Percentiles rank a stretch among this genome's conserved stretches.
Evolutionary conservation across 306 rosid species (phyloP).

Genomic region (Dicorynia guianensis): DNA sequence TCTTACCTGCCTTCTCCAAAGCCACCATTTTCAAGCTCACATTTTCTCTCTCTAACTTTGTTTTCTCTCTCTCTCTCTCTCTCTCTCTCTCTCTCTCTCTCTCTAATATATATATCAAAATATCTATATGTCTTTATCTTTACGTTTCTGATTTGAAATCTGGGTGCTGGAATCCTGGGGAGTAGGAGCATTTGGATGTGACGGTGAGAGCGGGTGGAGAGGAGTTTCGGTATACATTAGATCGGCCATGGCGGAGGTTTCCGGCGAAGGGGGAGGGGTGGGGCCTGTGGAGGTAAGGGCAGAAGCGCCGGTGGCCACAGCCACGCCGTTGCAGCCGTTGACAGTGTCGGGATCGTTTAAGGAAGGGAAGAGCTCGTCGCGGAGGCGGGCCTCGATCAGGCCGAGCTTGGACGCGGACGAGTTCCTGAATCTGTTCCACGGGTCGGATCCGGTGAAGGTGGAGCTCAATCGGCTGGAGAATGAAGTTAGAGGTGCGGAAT

Average conservation of each 20-base stretch:
- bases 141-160: slow-evolving; percentile 54
- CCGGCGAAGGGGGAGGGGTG: slow-evolving; percentile 42
- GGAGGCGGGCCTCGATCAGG: slow-evolving; percentile 71
- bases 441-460: slow-evolving; percentile 97
- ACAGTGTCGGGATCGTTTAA: slow-evolving; percentile 81
- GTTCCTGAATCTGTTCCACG: slow-evolving; percentile 82
- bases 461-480: slow-evolving; percentile 98
- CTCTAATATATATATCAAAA: neutral
- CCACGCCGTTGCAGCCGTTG: slow-evolving; percentile 54
- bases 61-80: slow-evolving; percentile 34
- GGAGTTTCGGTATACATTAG: slow-evolving; percentile 42
- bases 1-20: neutral
- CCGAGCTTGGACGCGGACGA: slow-evolving; percentile 92
- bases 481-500: slow-evolving; percentile 90
- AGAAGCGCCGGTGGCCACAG: slow-evolving; percentile 6
- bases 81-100: slow-evolving; percentile 10
- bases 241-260: slow-evolving; percentile 85
- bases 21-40: neutral
- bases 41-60: slow-evolving; percentile 41
- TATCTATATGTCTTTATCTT: slow-evolving; percentile 16
- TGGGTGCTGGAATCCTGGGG: slow-evolving; percentile 57
- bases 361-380: slow-evolving; percentile 77
- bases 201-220: slow-evolving; percentile 1
- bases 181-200: slow-evolving; percentile 66
- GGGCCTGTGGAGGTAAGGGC: slow-evolving; percentile 23